Evolutionary conservation across 2,329 filamentous ascomycete species (phyloP).

Genomic region (Cylindrodendrum hubeiense): DNA sequence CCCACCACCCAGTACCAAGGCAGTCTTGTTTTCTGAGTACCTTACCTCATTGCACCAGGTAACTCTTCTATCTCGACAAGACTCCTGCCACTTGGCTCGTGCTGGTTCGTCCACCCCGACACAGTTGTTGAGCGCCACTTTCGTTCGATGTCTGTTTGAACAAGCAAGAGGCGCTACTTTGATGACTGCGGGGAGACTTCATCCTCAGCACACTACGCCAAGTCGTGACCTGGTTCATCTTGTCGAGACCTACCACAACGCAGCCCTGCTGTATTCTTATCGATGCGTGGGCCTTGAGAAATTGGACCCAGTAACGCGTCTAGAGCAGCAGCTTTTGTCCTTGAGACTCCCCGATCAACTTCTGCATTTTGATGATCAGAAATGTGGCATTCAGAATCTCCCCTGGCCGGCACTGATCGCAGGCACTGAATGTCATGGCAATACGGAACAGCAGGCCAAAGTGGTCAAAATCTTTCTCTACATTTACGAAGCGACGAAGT

Average conservation of each 20-base stretch:
- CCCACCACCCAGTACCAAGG: slow-evolving; percentile 33
- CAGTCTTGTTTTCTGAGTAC: slow-evolving; percentile 44
- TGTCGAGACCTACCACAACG: slow-evolving; percentile 46
- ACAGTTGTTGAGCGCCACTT: neutral
- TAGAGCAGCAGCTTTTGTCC: neutral
- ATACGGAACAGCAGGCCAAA: neutral
- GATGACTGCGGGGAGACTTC: slow-evolving; percentile 42
- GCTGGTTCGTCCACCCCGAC: too few relatives aligned
- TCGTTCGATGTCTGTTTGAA: slow-evolving; percentile 38
- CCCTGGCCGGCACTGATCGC: slow-evolving; percentile 5
- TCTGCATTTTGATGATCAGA: neutral
- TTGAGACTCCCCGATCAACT: neutral
- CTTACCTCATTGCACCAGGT: slow-evolving; percentile 28
- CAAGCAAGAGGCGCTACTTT: slow-evolving; percentile 44
- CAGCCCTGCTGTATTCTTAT: slow-evolving; percentile 44
- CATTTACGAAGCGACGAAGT: slow-evolving; percentile 1
- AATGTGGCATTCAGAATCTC: neutral
- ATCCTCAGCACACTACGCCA: slow-evolving; percentile 24
- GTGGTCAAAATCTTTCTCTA: slow-evolving; percentile 1
- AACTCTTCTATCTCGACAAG: slow-evolving; percentile 34
- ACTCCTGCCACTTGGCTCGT: neutral
- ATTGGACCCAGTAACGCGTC: neutral
- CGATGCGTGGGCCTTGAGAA: slow-evolving; percentile 37
- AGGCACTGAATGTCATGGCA: slow-evolving; percentile 5
- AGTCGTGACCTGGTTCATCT: slow-evolving; percentile 44